Percentiles rank a stretch among this genome's conserved stretches.
Conservation (phyloP, 805 yeast genomes). For the Priceomyces medius region DNA sequence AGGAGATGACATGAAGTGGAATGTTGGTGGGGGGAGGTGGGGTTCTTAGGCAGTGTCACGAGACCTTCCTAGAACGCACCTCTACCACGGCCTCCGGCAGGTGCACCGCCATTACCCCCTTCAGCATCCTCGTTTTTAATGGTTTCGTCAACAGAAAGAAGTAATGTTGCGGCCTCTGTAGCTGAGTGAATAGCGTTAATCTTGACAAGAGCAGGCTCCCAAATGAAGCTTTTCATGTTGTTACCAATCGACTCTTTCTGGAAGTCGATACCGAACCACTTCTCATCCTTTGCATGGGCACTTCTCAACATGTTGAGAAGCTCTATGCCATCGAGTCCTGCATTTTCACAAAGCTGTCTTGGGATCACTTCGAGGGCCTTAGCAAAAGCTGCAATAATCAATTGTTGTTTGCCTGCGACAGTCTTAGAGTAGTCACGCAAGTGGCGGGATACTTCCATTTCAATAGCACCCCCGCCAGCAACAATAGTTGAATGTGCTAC, state of each 20-base stretch:
- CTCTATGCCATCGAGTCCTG: constrained; percentile 98
- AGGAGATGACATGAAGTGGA: neutral
- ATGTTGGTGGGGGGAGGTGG: neutral
- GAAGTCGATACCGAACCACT: constrained; percentile 92
- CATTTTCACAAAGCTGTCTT: constrained; percentile 95
- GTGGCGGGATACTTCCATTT: constrained; percentile 91
- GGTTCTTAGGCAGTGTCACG: no score
- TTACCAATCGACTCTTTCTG: constrained; percentile 77
- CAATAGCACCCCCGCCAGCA: constrained; percentile 99
- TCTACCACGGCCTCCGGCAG: constrained; percentile 68
- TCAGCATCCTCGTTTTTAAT: constrained; percentile 65
- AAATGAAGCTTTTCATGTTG: constrained; percentile 81
- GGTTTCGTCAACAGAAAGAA: constrained; percentile 95
- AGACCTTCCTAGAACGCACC: constrained; percentile 51
- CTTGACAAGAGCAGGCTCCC: constrained; percentile 98
- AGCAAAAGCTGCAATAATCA: constrained; percentile 89
- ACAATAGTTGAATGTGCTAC: constrained; percentile 83
- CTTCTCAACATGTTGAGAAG: constrained; percentile 85
- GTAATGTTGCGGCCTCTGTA: constrained; percentile 92
- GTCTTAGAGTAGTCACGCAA: constrained; percentile 83
- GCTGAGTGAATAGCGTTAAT: constrained; percentile 93
- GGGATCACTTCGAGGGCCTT: constrained; percentile 95
- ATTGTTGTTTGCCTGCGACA: constrained; percentile 94
- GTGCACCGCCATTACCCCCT: constrained; percentile 42
- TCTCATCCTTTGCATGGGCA: constrained; percentile 91